These are phyloP conservation scores for Uronychia binucleata DNA, from an alignment of 73 alveolate genomes.

Conservation along the genomic window DNA sequence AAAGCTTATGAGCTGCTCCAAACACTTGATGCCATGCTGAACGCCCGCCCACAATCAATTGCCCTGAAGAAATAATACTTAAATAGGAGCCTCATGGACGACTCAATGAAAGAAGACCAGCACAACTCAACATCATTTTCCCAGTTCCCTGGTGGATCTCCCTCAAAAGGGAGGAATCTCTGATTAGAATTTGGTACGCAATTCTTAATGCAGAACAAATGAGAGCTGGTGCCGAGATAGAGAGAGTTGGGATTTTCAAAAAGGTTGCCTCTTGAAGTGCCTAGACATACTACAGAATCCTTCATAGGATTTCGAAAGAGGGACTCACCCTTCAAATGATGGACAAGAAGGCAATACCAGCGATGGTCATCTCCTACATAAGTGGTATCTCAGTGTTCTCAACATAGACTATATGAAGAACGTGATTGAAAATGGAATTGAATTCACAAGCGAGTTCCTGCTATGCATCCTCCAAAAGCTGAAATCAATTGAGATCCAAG, in stretches of 20 bases:
- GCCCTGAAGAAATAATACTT: neutral
- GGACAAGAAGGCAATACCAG: slow-evolving; percentile 10
- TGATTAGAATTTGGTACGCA: neutral
- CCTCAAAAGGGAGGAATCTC: neutral
- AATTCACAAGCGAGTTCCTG: neutral
- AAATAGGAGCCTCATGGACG: neutral
- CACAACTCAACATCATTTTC: too few relatives aligned
- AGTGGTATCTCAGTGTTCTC: neutral
- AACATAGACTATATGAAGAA: slow-evolving; percentile 18
- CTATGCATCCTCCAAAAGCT: neutral
- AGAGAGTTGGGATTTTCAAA: neutral
- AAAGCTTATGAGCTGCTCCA: slow-evolving; percentile 37
- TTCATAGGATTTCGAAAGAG: neutral
- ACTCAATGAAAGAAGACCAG: neutral
- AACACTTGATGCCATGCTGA: slow-evolving; percentile 53
- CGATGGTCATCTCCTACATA: neutral
- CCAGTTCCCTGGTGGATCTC: too few relatives aligned
- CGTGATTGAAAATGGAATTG: slow-evolving; percentile 16
- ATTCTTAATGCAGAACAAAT: neutral
- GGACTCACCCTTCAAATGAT: neutral
- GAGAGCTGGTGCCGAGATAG: neutral
- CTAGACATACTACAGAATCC: slow-evolving; percentile 3
- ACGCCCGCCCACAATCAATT: slow-evolving; percentile 43
- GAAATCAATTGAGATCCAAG: neutral
- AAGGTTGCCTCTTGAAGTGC: slow-evolving; percentile 15